Base-by-base conservation (phyloP, 768 basidiomycete genomes). In the Boletus patriciae region DNA sequence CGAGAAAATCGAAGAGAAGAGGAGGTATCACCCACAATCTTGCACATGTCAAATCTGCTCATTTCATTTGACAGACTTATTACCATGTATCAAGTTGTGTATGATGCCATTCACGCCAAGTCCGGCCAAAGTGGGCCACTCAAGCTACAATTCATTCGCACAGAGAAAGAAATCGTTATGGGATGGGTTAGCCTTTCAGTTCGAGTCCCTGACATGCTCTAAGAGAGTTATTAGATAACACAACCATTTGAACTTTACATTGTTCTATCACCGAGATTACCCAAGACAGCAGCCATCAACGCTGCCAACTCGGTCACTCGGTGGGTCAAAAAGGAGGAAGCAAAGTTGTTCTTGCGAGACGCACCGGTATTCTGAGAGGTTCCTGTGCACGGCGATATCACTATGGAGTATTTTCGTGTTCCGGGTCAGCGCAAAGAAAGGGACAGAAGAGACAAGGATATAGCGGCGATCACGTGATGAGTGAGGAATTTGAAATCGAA, bases 231-330 rank as follows among this genome's bases (percentile, higher is more conserved):
- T 31, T 66, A 98, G 95, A 88, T 95, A 56, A 97, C 95, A 0
- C 90, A 94, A 65, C 87, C 88, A 0, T 98, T 97, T 66, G 97
- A 98, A 70, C 74, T 98, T 16, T 98, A 97, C 68, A 73, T 96
- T 48, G 79, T 89, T 0, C 70, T 95, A 15, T 91, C 93, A 1
- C 90, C 92, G 11, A 78, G 82, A 46, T 68, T 98, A 50, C 92
- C 96, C 7, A 98, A 98, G 78, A 87, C 86, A 49, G 93, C 90
- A 0, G 87, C 84, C 2, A 86, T 98, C 15, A 84, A 86, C 13
- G 90, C 94, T 6, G 97, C 96, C 9, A 96, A 98, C 68, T 80
- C 87, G 2, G 88, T 98, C 25, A 86, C 87, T 21, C 78, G 87
- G 16, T 99, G 96, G 96, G 86, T 97, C 6, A 88, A 90, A 78